Base-by-base conservation (phyloP, 2,329 filamentous ascomycete species). In the Ambrosiella cleistominuta region DNA sequence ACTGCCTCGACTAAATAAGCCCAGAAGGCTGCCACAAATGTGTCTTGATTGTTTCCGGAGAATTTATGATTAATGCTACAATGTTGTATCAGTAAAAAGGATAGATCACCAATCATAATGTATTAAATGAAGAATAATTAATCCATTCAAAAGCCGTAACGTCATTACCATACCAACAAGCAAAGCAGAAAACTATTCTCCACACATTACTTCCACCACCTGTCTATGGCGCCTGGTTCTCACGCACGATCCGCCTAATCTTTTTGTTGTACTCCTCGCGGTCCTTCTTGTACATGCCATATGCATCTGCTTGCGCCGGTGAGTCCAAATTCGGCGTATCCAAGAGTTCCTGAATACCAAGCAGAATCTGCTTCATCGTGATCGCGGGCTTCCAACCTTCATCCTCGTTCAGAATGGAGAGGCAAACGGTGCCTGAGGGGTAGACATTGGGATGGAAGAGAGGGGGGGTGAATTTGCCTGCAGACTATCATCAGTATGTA, bases 381-480 rank as follows among this genome's bases (percentile, higher is more conserved):
- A 98, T 98, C 6, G 93, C 91, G 0, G 93, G 94, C 70, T 95
- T 94, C 93, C 94, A 98, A 6, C 87, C 90, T 69, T 98, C 93
- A 66, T 98, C 93, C 70, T 98, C 94, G 72, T 97, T 98, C 63
- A 98, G 74, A 64, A 98, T 98, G 36, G 88, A 95, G 19, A 98
- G 79, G 68, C 93, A 98, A 62, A 98, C 93, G 53, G 93, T 98
- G 64, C 93, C 94, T 0, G 91, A 97, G 0, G 93, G 93, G 69
- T 98, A 98, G 64, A 98, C 93, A 70, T 98, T 98, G 0, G 93
- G 93, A 68, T 98, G 93, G 74, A 98, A 98, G 45, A 98, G 81
- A 19, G 93, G 91, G 11, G 93, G 93, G 0, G 85, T 81, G 68
- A 98, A 98, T 79, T 95, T 96, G 82, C 90, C 90, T 95, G 64